Conservation (phyloP, 148 eudicot species). For the Spergularia bocconei region DNA sequence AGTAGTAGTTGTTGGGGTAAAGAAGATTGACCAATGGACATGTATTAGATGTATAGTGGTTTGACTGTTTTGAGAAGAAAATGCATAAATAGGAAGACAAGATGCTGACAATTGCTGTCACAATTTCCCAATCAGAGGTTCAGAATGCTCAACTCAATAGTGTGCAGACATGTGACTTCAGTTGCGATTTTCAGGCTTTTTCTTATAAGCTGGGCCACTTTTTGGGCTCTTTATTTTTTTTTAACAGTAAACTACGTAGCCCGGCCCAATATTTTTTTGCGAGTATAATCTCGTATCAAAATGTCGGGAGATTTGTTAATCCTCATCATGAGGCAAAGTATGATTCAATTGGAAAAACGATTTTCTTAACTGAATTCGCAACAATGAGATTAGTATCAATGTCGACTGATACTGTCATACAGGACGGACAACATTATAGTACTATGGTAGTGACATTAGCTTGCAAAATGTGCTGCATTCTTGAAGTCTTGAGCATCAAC, state of each 20-base stretch:
- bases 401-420: too few relatives aligned
- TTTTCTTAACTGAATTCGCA: too few relatives aligned
- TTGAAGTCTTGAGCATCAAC: too few relatives aligned
- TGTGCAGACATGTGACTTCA: conserved; percentile 12
- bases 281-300: not conserved
- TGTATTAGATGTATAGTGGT: too few relatives aligned
- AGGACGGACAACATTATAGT: too few relatives aligned
- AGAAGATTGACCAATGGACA: not conserved
- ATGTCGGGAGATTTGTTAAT: too few relatives aligned
- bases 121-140: conserved; percentile 10
- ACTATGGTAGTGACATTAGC: too few relatives aligned
- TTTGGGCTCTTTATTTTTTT: not conserved
- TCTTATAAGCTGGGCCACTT: not conserved
- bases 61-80: not conserved
- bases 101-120: conserved; percentile 9
- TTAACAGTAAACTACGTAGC: not conserved
- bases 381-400: too few relatives aligned
- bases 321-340: too few relatives aligned
- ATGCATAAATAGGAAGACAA: not conserved
- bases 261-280: not conserved
- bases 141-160: conserved; percentile 11
- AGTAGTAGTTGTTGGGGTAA: too few relatives aligned
- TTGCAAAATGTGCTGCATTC: too few relatives aligned
- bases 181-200: not conserved
- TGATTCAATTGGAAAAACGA: too few relatives aligned